Base-by-base conservation (phyloP, 495 filamentous ascomycete species). In the Emericellopsis terricola region DNA sequence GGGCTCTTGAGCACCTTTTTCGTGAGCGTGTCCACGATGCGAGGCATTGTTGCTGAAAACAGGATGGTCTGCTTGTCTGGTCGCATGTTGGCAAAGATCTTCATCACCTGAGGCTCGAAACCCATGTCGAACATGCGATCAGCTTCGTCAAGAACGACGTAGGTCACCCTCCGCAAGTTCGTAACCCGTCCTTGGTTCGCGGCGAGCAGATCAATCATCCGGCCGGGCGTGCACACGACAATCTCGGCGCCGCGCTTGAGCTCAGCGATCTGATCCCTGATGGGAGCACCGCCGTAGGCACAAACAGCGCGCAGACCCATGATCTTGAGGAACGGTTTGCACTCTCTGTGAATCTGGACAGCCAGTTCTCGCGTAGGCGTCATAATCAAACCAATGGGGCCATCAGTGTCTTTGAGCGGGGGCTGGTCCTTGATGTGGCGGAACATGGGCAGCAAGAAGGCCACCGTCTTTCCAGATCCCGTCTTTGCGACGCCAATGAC, bases 71-170 rank as follows among this genome's bases (percentile, higher is more conserved):
- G 91, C 11, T 81, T 74, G 46, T 94, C 76, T 0, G 89, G 85
- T 28, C 91, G 76, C 39, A 92, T 77, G 46, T 89, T 93, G 39
- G 66, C 70, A 44, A 96, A 69, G 37, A 99, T 86, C 52, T 92
- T 94, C 79, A 87, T 89, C 30, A 99, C 84, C 46, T 96, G 91
- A 1, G 87, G 87, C 52, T 94, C 87, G 40, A 99, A 96, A 4
- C 91, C 91, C 91, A 99, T 94, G 50, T 99, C 91, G 44, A 94
- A 96, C 91, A 99, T 99, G 29, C 91, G 76, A 46, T 99, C 91
- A 14, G 91, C 91, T 52, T 99, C 91, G 46, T 99, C 91, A 21
- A 99, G 68, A 11, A 96, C 89, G 11, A 93, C 65, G 45, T 94
- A 96, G 0, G 83, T 92, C 23, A 92, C 81, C 23, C 91, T 65